Evolutionary conservation across 2,329 filamentous ascomycete species (phyloP).

Genomic region (Aspergillus fijiensis): DNA sequence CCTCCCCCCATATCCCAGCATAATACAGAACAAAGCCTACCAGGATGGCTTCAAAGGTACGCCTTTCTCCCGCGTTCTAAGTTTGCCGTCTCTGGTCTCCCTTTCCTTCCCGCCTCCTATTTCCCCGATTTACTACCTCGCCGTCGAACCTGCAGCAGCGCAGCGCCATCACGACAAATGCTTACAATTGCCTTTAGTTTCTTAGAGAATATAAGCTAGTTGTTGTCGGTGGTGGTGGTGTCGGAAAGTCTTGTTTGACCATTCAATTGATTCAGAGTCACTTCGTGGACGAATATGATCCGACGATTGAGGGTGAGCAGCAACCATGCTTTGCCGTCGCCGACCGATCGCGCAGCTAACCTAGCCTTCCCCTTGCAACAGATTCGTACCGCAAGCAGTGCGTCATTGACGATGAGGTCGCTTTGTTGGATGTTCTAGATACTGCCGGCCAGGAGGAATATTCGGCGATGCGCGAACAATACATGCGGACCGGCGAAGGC

Average conservation of each 20-base stretch:
- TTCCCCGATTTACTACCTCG: constrained; percentile 3
- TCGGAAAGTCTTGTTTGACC: constrained; percentile 98
- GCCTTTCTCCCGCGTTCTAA: constrained; percentile 10
- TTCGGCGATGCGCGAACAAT: constrained; percentile 98
- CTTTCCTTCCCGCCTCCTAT: constrained; percentile 11
- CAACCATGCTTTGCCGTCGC: constrained; percentile 13
- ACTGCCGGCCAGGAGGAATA: constrained; percentile 99
- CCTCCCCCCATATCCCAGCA: constrained; percentile 12
- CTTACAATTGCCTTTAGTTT: constrained; percentile 56
- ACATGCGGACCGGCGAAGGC: constrained; percentile 98
- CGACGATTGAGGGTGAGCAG: constrained; percentile 84
- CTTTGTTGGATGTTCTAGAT: constrained; percentile 94
- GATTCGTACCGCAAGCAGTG: constrained; percentile 99
- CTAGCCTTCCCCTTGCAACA: constrained; percentile 39
- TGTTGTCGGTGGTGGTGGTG: constrained; percentile 95
- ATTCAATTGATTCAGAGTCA: constrained; percentile 95
- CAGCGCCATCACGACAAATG: constrained; percentile 15
- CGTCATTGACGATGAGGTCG: constrained; percentile 96
- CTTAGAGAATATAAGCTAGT: constrained; percentile 93
- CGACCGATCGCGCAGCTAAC: constrained; percentile 20
- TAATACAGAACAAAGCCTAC: constrained; percentile 15
- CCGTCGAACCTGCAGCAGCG: neutral
- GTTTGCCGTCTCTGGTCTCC: constrained; percentile 1
- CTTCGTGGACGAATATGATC: constrained; percentile 99
- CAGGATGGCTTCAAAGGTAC: constrained; percentile 34